Evolutionary conservation across 1,284 basidiomycete genomes (phyloP).

Genomic region (Peniophora sp.): DNA sequence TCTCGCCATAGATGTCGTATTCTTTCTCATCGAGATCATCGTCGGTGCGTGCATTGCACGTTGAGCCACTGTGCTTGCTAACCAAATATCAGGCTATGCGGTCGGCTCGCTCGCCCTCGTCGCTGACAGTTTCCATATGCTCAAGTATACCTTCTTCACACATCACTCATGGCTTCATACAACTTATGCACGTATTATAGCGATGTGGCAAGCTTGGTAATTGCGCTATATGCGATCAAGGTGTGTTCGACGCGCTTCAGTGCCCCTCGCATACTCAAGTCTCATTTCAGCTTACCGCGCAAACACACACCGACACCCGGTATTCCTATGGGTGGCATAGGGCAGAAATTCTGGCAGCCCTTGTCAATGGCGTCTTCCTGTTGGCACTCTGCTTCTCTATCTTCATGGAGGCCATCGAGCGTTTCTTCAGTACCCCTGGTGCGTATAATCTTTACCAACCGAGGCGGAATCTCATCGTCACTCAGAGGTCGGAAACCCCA

Average conservation of each 20-base stretch:
- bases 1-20: slow-evolving; percentile 78
- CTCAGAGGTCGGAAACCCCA: slow-evolving; percentile 85
- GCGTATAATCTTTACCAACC: slow-evolving; percentile 12
- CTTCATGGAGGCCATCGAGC: slow-evolving; percentile 85
- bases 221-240: slow-evolving; percentile 96
- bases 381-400: slow-evolving; percentile 96
- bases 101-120: slow-evolving; percentile 93
- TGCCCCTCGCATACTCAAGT: slow-evolving; percentile 6
- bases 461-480: background rate
- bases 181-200: slow-evolving; percentile 46
- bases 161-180: slow-evolving; percentile 4
- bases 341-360: slow-evolving; percentile 94
- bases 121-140: slow-evolving; percentile 98
- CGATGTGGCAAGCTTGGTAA: slow-evolving; percentile 91
- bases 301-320: slow-evolving; percentile 45
- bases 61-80: slow-evolving; percentile 1
- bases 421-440: slow-evolving; percentile 85
- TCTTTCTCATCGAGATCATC: slow-evolving; percentile 91
- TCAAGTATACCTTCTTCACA: slow-evolving; percentile 56
- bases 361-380: slow-evolving; percentile 96
- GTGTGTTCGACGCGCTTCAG: slow-evolving; percentile 27
- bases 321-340: slow-evolving; percentile 97
- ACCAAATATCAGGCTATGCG: slow-evolving; percentile 62
- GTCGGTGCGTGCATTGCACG: slow-evolving; percentile 42
- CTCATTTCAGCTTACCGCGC: slow-evolving; percentile 42